Base-by-base conservation (phyloP, 75 land plant species). In the Ceratopteris richardii region DNA sequence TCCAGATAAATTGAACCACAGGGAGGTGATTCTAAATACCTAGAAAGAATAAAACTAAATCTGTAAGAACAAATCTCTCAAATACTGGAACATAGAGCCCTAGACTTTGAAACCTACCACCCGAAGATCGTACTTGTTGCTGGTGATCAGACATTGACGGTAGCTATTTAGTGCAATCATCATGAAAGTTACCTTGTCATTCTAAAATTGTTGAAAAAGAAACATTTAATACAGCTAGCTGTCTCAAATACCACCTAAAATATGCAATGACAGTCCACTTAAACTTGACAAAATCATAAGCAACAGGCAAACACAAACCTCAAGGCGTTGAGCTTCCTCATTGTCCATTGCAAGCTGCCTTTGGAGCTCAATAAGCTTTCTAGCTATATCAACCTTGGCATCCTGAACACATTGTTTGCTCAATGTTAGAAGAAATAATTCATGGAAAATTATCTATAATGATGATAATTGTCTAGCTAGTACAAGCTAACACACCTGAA, bases 1-100 rank as follows among this genome's bases (percentile, higher is more conserved):
- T 31, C 76, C 52, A 12, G 80, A 84, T 11, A 87, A 78, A 44
- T 69, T 76, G 71, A 95, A 95, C 99, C 99, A 95, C 29, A 95
- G 76, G 0, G 97, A 95, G n/a, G 93, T 73, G 30, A 95, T 75
- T 21, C 97, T 80, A 75, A 95, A 95, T 7, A 95, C 97, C 99
- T 95, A 77, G 51, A 77, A 27, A 51, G 33, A 21, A 10, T 10
- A 46, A 12, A 25, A 64, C 31, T 29, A 29, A 33, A 39, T 44
- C 5, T 31, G 62, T n/a, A 29, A 18, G 29, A 44, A 29, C 36
- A 44, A 13, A 19, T 41, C 19, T 24, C 3, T 18, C 47, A 20
- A 7, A 19, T 4, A 60, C 24, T 22, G 25, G 4, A 42, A 42
- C 44, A 3, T n/a, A n/a, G n/a, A n/a, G n/a, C n/a, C n/a, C n/a